Evolutionary conservation across 371 early-diverging fungal species (phyloP).

Genomic region (Gilbertella persicaria): DNA sequence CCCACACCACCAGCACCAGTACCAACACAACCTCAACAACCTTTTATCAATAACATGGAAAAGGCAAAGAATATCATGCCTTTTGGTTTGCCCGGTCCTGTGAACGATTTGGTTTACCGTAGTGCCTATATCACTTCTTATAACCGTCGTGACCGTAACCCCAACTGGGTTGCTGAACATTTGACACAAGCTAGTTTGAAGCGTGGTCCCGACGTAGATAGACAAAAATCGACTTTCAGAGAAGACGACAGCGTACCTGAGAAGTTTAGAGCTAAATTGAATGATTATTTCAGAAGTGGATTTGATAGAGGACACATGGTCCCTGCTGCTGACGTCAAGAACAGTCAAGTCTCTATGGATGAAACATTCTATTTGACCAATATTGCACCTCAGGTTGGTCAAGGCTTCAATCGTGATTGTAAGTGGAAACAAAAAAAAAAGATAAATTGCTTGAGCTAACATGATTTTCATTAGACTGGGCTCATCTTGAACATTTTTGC

Average conservation of each 20-base stretch:
- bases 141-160: constrained; percentile 81
- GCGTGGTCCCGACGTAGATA: constrained; percentile 58
- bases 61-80: constrained; percentile 50
- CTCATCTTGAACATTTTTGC: constrained; percentile 76
- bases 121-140: constrained; percentile 64
- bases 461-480: constrained; percentile 68
- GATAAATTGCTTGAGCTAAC: no score
- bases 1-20: constrained; percentile 8
- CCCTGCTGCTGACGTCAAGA: constrained; percentile 82
- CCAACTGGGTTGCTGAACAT: constrained; percentile 88
- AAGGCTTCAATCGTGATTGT: constrained; percentile 83
- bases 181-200: constrained; percentile 66
- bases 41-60: constrained; percentile 25
- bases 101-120: constrained; percentile 59
- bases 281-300: constrained; percentile 71
- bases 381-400: constrained; percentile 82
- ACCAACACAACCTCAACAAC: background rate
- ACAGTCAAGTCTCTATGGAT: constrained; percentile 69
- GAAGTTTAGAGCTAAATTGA: constrained; percentile 67
- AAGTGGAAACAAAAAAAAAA: no score
- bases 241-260: constrained; percentile 69
- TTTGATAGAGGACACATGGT: constrained; percentile 88
- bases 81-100: constrained; percentile 58
- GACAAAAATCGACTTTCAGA: constrained; percentile 68
- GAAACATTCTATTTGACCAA: constrained; percentile 82